These are phyloP conservation scores for Phlebiopsis flavidoalba DNA, from an alignment of 768 basidiomycete species.

Conservation along the genomic window DNA sequence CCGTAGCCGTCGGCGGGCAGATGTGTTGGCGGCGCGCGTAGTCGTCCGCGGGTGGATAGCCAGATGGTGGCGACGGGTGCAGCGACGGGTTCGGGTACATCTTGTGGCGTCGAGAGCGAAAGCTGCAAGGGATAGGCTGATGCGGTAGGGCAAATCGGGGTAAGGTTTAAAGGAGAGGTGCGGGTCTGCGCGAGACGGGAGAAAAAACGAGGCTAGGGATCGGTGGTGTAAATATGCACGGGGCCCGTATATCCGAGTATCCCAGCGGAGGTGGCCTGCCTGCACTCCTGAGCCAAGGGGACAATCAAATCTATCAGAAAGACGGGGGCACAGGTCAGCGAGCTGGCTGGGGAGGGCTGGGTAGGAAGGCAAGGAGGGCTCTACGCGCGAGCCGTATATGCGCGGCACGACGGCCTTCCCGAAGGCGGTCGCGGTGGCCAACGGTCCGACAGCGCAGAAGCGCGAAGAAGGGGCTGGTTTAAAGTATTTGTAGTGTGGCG, in stretches of 20 bases:
- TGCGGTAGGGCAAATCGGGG: not conserved
- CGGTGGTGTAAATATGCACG: not conserved
- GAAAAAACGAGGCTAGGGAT: not conserved
- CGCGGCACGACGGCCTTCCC: not conserved
- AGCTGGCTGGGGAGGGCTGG: not conserved
- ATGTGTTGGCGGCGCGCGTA: not conserved
- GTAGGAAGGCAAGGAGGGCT: not conserved
- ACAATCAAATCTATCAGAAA: not conserved
- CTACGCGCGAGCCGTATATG: not conserved
- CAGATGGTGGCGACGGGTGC: not conserved
- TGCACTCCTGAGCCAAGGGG: not conserved
- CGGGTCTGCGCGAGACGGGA: not conserved
- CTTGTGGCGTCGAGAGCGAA: not conserved
- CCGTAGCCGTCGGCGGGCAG: not conserved
- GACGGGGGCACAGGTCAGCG: not conserved
- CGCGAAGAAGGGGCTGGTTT: not conserved
- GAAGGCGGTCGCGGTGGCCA: not conserved
- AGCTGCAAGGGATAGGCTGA: too few species aligned
- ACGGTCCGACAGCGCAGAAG: not conserved
- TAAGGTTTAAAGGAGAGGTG: not conserved
- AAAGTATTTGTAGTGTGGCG: not conserved
- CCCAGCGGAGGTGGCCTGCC: constrained; percentile 4
- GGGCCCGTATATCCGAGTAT: constrained; percentile 2
- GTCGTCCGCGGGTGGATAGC: not conserved
- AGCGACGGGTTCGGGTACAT: not conserved